Conservation (phyloP, 371 early-diverging fungal genomes). For the Lichtheimia ramosa region DNA sequence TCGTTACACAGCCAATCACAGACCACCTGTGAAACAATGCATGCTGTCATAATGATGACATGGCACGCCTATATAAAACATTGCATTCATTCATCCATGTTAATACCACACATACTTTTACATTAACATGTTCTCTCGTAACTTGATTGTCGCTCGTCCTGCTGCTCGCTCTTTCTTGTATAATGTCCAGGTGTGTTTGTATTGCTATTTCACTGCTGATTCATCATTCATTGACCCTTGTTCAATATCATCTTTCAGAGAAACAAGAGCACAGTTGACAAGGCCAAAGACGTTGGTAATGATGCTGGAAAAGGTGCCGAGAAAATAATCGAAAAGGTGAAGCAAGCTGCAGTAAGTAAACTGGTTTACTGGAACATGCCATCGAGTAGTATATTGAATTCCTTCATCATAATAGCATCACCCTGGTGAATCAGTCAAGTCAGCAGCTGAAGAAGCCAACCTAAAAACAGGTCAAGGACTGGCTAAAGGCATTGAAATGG, state of each 20-base stretch:
- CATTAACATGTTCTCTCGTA: background rate
- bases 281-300: constrained; percentile 16
- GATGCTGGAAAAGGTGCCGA: constrained; percentile 10
- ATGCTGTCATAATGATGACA: background rate
- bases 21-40: background rate
- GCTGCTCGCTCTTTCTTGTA: background rate
- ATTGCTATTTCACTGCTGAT: background rate
- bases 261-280: constrained; percentile 9
- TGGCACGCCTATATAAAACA: background rate
- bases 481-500: constrained; percentile 12
- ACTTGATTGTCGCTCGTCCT: background rate
- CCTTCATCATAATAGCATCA: background rate
- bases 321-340: constrained; percentile 10
- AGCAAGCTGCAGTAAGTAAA: background rate
- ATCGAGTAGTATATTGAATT: no score
- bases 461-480: constrained; percentile 6
- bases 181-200: background rate
- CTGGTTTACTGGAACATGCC: no score
- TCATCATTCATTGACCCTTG: background rate
- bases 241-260: background rate
- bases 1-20: background rate
- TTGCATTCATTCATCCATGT: background rate
- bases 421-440: constrained; percentile 7
- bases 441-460: constrained; percentile 1
- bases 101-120: background rate